Evolutionary conservation across 306 rosid species (phyloP).

Genomic region (Begonia peltatifolia): DNA sequence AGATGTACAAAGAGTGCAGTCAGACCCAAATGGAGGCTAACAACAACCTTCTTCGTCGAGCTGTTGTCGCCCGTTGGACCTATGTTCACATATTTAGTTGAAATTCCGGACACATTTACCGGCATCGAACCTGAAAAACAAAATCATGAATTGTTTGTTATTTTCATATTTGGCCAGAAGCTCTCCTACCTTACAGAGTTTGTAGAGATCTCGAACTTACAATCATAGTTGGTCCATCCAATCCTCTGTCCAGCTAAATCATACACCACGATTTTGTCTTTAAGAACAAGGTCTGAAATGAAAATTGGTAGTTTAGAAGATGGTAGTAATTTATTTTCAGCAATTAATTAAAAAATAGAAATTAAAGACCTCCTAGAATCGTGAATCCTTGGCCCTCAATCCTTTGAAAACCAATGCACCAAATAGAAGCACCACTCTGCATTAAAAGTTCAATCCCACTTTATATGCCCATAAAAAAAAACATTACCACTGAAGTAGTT

Average conservation of each 20-base stretch:
- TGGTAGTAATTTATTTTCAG: background rate
- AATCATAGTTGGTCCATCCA: slow-evolving; percentile 68
- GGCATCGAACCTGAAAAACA: slow-evolving; percentile 44
- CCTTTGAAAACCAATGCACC: slow-evolving; percentile 79
- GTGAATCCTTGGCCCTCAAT: slow-evolving; percentile 42
- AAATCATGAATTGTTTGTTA: slow-evolving; percentile 1
- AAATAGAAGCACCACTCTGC: slow-evolving; percentile 39
- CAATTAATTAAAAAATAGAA: background rate
- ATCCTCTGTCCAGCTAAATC: slow-evolving; percentile 61
- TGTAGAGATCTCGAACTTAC: slow-evolving; percentile 23
- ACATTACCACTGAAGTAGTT: background rate
- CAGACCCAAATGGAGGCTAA: slow-evolving; percentile 14
- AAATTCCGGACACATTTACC: slow-evolving; percentile 59
- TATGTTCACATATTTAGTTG: slow-evolving; percentile 57
- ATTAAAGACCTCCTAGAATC: slow-evolving; percentile 49
- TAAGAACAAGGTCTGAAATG: slow-evolving; percentile 54
- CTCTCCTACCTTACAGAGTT: too few species aligned
- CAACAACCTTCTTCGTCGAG: slow-evolving; percentile 17
- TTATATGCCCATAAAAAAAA: background rate
- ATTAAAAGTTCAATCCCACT: background rate
- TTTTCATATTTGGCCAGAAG: too few species aligned
- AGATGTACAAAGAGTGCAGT: slow-evolving; percentile 26
- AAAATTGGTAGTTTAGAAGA: background rate
- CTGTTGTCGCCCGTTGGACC: slow-evolving; percentile 38
- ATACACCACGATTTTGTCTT: slow-evolving; percentile 59